A percentile compares a stretch with the other conserved stretches of the same genome.
phyloP scores from a whole-genome alignment of 164 flowering plant species.

The Hamamelis virginiana region DNA sequence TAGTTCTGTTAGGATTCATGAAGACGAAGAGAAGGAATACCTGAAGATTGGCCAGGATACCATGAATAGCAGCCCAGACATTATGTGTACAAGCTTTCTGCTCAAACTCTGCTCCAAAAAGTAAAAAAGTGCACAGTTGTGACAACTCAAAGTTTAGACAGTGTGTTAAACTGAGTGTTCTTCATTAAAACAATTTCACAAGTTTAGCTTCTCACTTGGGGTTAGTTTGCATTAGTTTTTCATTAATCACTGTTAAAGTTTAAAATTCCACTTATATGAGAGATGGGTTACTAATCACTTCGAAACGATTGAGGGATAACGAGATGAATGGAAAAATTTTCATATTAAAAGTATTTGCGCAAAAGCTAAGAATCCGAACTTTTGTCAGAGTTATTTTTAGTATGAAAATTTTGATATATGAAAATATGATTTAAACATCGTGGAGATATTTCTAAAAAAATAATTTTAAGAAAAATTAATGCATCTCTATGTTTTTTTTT shows the following conservation, averaged over 20 bases:
- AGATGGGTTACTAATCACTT: too few species aligned
- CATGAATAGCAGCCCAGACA: conserved; percentile 85
- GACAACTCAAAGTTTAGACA: not conserved
- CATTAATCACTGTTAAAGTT: not conserved
- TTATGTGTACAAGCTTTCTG: conserved; percentile 85
- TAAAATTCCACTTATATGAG: not conserved
- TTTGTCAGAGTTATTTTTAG: too few species aligned
- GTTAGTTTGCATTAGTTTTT: not conserved
- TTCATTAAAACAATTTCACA: not conserved
- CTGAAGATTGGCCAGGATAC: conserved; percentile 92
- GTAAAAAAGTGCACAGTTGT: too few species aligned
- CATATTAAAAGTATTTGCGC: too few species aligned
- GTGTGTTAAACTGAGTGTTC: not conserved
- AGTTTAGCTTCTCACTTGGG: not conserved
- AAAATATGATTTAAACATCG: too few species aligned
- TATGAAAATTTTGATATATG: too few species aligned
- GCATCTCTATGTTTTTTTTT: too few species aligned
- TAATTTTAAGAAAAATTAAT: too few species aligned
- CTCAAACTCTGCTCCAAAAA: conserved; percentile 63
- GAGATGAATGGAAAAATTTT: too few species aligned
- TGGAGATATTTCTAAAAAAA: too few species aligned
- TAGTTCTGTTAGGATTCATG: not conserved
- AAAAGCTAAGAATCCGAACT: too few species aligned
- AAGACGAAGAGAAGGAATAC: conserved; percentile 31
- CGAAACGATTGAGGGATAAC: too few species aligned